These are phyloP conservation scores for Leccinum longicurvipes DNA, from an alignment of 768 basidiomycete species.

Conservation along the genomic window DNA sequence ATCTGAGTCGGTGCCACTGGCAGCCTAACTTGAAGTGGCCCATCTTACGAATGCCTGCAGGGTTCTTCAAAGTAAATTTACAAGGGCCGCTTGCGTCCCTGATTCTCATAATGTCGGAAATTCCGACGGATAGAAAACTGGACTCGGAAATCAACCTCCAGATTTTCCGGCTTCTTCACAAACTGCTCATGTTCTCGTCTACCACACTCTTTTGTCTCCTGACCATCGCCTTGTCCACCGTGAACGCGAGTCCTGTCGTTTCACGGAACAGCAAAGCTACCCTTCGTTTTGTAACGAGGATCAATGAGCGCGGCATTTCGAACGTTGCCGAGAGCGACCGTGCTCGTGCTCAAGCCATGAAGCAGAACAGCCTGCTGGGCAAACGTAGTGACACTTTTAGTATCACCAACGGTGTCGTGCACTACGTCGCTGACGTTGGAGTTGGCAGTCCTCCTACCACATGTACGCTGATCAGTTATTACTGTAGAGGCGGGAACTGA, in stretches of 20 bases:
- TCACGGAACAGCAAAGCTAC: constrained; percentile 3
- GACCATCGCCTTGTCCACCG: constrained; percentile 10
- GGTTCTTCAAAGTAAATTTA: too few relatives aligned
- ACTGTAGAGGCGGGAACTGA: neutral
- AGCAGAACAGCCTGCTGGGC: neutral
- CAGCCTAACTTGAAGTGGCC: too few relatives aligned
- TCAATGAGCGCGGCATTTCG: constrained; percentile 9
- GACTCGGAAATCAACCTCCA: neutral
- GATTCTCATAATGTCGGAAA: neutral
- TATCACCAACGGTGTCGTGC: constrained; percentile 19
- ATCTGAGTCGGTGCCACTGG: too few relatives aligned
- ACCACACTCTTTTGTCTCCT: constrained; percentile 9
- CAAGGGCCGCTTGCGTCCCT: too few relatives aligned
- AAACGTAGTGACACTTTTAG: constrained; percentile 8
- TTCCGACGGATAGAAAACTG: neutral
- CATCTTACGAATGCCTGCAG: too few relatives aligned
- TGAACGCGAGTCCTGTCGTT: constrained; percentile 12
- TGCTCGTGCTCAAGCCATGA: constrained; percentile 16
- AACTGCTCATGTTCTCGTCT: constrained; percentile 10
- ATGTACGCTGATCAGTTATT: constrained; percentile 16
- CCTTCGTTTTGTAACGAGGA: constrained; percentile 10
- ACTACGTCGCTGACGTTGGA: constrained; percentile 30
- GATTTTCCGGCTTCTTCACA: neutral
- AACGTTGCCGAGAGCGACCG: constrained; percentile 19
- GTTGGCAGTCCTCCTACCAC: constrained; percentile 24